Evolutionary conservation across 176 grass and related monocot species (phyloP).

Genomic region (Alopecurus myosuroides): DNA sequence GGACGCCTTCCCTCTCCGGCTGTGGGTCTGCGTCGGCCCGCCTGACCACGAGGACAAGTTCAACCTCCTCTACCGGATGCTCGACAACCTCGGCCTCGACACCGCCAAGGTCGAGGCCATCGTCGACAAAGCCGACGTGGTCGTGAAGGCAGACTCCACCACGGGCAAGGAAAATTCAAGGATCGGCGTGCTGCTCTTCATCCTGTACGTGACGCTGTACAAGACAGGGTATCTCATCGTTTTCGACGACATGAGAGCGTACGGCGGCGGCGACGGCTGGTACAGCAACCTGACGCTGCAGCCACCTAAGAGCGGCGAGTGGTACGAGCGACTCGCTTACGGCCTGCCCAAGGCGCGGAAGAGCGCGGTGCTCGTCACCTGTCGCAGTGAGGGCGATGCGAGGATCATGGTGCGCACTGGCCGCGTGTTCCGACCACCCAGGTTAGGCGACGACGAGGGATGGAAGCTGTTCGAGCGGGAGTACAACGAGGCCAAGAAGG

Average conservation of each 20-base stretch:
- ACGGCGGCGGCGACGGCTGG: constrained; percentile 16
- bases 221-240: constrained; percentile 48
- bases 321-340: constrained; percentile 46
- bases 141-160: background rate
- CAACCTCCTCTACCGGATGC: constrained; percentile 52
- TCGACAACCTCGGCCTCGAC: constrained; percentile 63
- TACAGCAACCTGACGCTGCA: constrained; percentile 40
- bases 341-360: constrained; percentile 36
- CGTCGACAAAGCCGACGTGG: background rate
- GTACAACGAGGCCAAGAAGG: background rate
- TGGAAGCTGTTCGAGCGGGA: constrained; percentile 32
- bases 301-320: constrained; percentile 11
- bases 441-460: background rate
- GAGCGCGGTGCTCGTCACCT: constrained; percentile 48
- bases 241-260: constrained; percentile 5
- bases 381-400: constrained; percentile 40
- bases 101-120: constrained; percentile 17
- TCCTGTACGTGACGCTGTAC: constrained; percentile 28
- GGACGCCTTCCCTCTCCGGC: constrained; percentile 49
- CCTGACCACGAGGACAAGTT: constrained; percentile 12
- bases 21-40: constrained; percentile 53
- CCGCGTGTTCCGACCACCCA: constrained; percentile 18
- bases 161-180: background rate
- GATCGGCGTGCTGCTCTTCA: constrained; percentile 39
- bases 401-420: constrained; percentile 41